Evolutionary conservation across 257 asterid species (phyloP).

Genomic region (Gentiana macrophylla): DNA sequence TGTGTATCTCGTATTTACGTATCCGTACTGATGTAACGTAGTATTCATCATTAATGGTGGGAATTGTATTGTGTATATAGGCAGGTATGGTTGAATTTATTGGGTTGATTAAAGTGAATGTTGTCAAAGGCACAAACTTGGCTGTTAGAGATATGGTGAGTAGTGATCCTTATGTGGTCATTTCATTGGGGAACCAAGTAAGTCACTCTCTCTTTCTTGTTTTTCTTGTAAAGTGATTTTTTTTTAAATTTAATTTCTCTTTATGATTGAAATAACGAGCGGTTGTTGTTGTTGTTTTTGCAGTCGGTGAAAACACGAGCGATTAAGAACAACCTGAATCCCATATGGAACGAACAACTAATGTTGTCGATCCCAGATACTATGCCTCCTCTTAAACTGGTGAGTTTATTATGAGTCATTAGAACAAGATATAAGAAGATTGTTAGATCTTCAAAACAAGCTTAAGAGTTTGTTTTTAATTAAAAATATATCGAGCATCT

Average conservation of each 20-base stretch:
- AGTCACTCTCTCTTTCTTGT: constrained; percentile 1
- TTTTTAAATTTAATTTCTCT: neutral
- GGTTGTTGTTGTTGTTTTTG: constrained; percentile 8
- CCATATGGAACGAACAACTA: constrained; percentile 84
- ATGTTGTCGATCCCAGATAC: constrained; percentile 86
- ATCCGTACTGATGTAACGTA: too few species aligned
- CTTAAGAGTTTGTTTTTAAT: too few species aligned
- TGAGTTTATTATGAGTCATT: constrained; percentile 13
- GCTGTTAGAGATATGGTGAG: constrained; percentile 81
- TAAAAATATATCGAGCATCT: too few species aligned
- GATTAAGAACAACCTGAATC: constrained; percentile 79
- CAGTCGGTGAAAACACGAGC: constrained; percentile 85
- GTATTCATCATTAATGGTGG: too few species aligned
- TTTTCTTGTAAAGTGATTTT: neutral
- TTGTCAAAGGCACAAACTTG: constrained; percentile 76
- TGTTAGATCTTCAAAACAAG: too few species aligned
- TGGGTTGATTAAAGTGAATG: constrained; percentile 72
- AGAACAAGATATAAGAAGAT: too few species aligned
- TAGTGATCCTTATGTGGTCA: constrained; percentile 84
- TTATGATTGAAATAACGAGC: neutral
- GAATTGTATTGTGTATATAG: constrained; percentile 24
- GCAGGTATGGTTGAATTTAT: constrained; percentile 96
- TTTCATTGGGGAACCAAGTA: constrained; percentile 82
- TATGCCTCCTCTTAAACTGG: constrained; percentile 80
- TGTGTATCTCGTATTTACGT: too few species aligned